Base-by-base conservation (phyloP, 164 flowering plant genomes). In the Nymphaea thermarum region DNA sequence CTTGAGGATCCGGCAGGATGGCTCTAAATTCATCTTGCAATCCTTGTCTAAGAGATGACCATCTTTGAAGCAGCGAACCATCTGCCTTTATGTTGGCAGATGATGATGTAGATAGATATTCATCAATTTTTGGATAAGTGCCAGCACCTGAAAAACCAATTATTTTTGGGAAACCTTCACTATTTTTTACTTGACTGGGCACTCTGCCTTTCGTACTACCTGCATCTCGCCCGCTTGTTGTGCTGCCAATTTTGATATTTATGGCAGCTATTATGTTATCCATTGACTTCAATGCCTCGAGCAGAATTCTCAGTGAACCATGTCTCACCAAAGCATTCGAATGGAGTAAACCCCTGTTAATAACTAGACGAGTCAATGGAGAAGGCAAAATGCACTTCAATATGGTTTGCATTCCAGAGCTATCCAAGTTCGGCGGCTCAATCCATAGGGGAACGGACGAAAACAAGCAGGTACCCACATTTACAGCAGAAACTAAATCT, bases 311-410 rank as follows among this genome's bases (percentile, higher is more conserved):
- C 65, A 91, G 71, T 51, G 91, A 83, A 68, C 88, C 96, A 80
- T 89, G 90, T 75, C 82, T 89, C 66, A 91, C 87, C 59, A 81
- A 76, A 74, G 74, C 62, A 77, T 86, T 82, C 3, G 90, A 73
- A 67, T 89, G 97, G 74, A 85, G 97, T 77, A 94, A 75, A 51
- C 98, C 98, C 81, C 91, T 91, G 55, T 85, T 89, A 60, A 89
- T 80, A 14, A 79, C 82, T 41, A 81, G 73, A 67, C 95, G 82
- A 71, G 84, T 80, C 66, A 89, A 84, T 66, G 90, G 71, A 62
- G 87, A 91, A 65, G 94, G 89, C 71, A 82, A 70, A 8, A 86
- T 77, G 75, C 96, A 89, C 68, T 81, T 91, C 72, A 89, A 65
- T 51, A 89, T 72, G 76, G 75, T 77, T 68, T 87, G 90, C 45